Conservation (phyloP, 108 stramenopile genomes). For the Cyclostephanos invisitatus region DNA sequence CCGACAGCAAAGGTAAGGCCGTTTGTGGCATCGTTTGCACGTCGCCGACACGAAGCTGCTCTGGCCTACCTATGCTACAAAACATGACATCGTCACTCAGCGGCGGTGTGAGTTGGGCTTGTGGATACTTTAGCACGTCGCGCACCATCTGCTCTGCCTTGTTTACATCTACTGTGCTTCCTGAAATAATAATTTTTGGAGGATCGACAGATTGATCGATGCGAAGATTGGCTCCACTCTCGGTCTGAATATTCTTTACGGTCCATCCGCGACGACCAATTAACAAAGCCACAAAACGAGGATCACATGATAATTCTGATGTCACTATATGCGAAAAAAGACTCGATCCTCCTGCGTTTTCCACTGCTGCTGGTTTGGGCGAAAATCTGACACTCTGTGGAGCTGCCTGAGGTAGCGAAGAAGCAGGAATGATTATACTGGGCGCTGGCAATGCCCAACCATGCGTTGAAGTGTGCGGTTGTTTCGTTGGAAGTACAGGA, state of each 20-base stretch:
- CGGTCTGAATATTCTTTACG: constrained; percentile 86
- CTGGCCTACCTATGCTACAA: constrained; percentile 1
- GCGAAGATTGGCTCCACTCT: constrained; percentile 78
- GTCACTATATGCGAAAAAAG: constrained; percentile 16
- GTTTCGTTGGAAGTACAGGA: constrained; percentile 15
- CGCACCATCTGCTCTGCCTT: constrained; percentile 76
- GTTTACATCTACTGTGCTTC: constrained; percentile 58
- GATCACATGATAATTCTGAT: constrained; percentile 65
- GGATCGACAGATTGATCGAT: constrained; percentile 85
- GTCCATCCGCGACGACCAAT: constrained; percentile 88
- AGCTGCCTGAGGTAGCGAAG: constrained; percentile 15
- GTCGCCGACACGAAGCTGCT: neutral
- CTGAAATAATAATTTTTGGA: constrained; percentile 76
- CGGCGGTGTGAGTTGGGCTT: constrained; percentile 49
- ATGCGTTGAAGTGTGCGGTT: constrained; percentile 5
- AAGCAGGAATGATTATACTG: neutral
- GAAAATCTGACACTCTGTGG: constrained; percentile 15
- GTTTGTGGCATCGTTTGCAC: constrained; percentile 4
- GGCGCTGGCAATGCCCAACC: constrained; percentile 24
- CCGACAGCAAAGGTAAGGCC: neutral
- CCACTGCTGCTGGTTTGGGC: constrained; percentile 23
- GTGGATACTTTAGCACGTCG: constrained; percentile 83
- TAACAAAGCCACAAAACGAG: constrained; percentile 80
- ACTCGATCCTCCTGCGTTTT: neutral
- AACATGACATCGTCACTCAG: constrained; percentile 1